A percentile compares a stretch with the other conserved stretches of the same genome.
Evolutionary conservation across 2,329 filamentous ascomycete species (phyloP).

Genomic region (Leptosphaerulina australis): DNA sequence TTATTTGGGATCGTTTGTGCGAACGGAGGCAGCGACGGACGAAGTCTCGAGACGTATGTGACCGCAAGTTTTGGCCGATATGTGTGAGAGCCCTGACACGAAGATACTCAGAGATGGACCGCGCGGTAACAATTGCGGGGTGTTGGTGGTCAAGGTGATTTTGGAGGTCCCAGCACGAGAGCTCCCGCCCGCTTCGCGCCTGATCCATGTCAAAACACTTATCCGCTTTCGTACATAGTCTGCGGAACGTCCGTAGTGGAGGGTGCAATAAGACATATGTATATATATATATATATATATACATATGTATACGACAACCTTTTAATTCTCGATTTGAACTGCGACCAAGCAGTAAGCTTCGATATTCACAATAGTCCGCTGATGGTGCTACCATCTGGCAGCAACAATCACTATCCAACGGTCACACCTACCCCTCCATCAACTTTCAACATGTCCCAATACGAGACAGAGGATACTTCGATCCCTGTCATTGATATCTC

Average conservation of each 20-base stretch:
- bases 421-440: not conserved
- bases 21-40: not conserved
- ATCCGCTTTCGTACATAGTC: slow-evolving; percentile 11
- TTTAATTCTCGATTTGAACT: no score
- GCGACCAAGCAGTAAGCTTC: no score
- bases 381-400: not conserved
- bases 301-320: no score
- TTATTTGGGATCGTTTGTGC: slow-evolving; percentile 2
- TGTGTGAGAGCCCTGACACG: not conserved
- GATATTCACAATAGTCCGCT: no score
- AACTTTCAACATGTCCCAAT: slow-evolving; percentile 23
- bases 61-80: not conserved
- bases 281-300: no score
- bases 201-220: slow-evolving; percentile 11
- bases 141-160: slow-evolving; percentile 10
- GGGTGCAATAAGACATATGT: slow-evolving; percentile 4
- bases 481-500: slow-evolving; percentile 88
- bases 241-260: slow-evolving; percentile 4
- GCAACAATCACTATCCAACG: not conserved
- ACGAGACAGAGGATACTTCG: slow-evolving; percentile 9
- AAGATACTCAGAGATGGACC: not conserved
- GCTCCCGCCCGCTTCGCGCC: slow-evolving; percentile 13
- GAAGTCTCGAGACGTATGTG: not conserved
- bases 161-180: slow-evolving; percentile 18
- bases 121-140: slow-evolving; percentile 14